Conservation (phyloP, 208 protist genomes). For the Trypanosoma vivax region DNA sequence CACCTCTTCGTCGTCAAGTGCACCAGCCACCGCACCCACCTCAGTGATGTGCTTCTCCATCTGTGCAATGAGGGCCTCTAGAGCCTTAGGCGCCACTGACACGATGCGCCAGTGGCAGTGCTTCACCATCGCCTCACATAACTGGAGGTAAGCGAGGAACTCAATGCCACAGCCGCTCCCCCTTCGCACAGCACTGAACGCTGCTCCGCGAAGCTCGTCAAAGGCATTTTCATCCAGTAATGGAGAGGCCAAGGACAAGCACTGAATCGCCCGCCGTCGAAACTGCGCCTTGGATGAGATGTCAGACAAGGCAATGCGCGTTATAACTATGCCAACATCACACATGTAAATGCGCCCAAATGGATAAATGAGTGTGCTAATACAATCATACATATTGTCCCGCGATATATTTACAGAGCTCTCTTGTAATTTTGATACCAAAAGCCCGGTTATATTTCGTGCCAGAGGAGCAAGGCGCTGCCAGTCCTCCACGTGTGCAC, state of each 20-base stretch:
- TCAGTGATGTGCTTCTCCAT: not conserved
- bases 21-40: constrained; percentile 1
- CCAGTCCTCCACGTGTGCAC: constrained; percentile 30
- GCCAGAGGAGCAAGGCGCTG: constrained; percentile 18
- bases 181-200: constrained; percentile 1
- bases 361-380: constrained; percentile 13
- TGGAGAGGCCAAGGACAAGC: constrained; percentile 5
- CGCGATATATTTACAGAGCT: not conserved
- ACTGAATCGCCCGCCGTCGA: constrained; percentile 10
- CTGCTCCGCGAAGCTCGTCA: not conserved
- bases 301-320: constrained; percentile 9
- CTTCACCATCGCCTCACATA: constrained; percentile 15
- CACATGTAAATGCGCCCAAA: constrained; percentile 8
- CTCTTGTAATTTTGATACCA: constrained; percentile 6
- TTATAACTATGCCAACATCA: constrained; percentile 13
- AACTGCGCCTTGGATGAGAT: not conserved
- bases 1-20: constrained; percentile 13
- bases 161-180: not conserved
- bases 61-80: constrained; percentile 1
- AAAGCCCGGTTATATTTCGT: constrained; percentile 5
- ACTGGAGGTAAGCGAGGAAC: constrained; percentile 7
- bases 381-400: constrained; percentile 6
- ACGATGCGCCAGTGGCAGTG: constrained; percentile 4
- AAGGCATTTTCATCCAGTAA: constrained; percentile 11
- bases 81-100: not conserved